These are phyloP conservation scores for Paecilomyces variotii DNA, from an alignment of 2,329 filamentous ascomycete genomes.

Conservation along the genomic window DNA sequence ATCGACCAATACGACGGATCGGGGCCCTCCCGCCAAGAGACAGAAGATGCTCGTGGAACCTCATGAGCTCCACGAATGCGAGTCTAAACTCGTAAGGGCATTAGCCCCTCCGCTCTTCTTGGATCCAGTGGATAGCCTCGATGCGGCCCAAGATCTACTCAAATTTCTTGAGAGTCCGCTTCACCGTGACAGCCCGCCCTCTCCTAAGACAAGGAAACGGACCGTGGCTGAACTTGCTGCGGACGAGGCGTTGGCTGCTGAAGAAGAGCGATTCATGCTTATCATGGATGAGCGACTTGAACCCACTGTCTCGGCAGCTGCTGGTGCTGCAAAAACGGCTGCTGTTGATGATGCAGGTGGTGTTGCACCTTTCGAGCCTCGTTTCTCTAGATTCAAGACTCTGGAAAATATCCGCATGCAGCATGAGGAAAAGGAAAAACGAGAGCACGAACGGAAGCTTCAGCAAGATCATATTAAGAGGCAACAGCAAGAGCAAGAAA, in stretches of 20 bases:
- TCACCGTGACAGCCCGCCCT: slow-evolving; percentile 66
- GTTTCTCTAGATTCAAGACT: slow-evolving; percentile 87
- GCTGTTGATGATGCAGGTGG: slow-evolving; percentile 66
- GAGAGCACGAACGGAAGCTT: slow-evolving; percentile 39
- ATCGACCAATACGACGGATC: slow-evolving; percentile 52
- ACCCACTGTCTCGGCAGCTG: slow-evolving; percentile 49
- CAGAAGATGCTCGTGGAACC: slow-evolving; percentile 73
- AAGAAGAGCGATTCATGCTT: slow-evolving; percentile 87
- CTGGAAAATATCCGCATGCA: slow-evolving; percentile 76
- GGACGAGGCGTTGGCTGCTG: slow-evolving; percentile 84
- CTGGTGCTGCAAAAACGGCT: slow-evolving; percentile 47
- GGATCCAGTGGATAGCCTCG: slow-evolving; percentile 61
- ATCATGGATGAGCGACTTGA: slow-evolving; percentile 77
- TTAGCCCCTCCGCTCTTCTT: slow-evolving; percentile 70
- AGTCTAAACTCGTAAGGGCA: slow-evolving; percentile 65
- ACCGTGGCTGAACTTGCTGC: slow-evolving; percentile 92
- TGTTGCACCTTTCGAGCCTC: slow-evolving; percentile 67
- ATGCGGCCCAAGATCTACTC: slow-evolving; percentile 64
- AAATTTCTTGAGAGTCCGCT: slow-evolving; percentile 67
- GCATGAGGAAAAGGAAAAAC: slow-evolving; percentile 59
- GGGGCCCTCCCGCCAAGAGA: slow-evolving; percentile 52
- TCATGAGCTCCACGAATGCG: slow-evolving; percentile 63
- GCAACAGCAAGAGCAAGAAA: slow-evolving; percentile 40
- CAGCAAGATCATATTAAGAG: slow-evolving; percentile 44
- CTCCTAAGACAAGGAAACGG: slow-evolving; percentile 82